Evolutionary conservation across 2,329 filamentous ascomycete genomes (phyloP), one percentile per base, ranked within the genome.

Genomic region (Cladophialophora yegresii): DNA sequence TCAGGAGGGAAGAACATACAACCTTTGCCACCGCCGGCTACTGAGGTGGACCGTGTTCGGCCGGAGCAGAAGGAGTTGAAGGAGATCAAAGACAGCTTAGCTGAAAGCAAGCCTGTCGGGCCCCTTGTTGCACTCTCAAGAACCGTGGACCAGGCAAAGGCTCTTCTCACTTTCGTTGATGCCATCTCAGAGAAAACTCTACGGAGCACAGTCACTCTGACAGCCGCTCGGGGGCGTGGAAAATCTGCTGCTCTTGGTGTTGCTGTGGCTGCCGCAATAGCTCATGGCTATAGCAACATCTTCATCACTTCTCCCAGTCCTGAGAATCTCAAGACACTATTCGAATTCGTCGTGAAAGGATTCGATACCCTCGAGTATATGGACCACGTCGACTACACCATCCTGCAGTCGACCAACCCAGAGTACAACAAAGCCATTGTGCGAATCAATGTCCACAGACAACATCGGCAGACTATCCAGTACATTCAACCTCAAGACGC

Each of bases 341-440:
- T 99, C 75, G 93, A 99, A 73, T 99, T 99, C 73, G 86, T 99
- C 20, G 97, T 99, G 83, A 98, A 97, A 77, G 95, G 93, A 0
- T 99, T 99, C 72, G 95, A 99, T 75, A 91, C 93, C 10, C 83
- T 99, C 30, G 91, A 89, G 33, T 99, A 99, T 74, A 87, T 92
- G 69, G 95, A 99, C 72, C 95, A 99, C 75, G 87, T 92, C 71
- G 95, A 99, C 75, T 99, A 99, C 79, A 96, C 92, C 60, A 98
- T 99, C 71, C 92, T 98, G 63, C 95, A 99, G 75, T 97, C 93
- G 1, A 98, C 93, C 3, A 97, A 99, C 77, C 93, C 95, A 0
- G 93, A 97, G 71, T 97, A 98, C 82, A 97, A 98, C 83, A 99
- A 99, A 81, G 95, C 95, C 2, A 96, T 99, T 74, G 95, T 99